Percentiles rank a stretch among this genome's conserved stretches.
Conservation (phyloP, 768 basidiomycete genomes). For the Rhizopogon roseolus region DNA sequence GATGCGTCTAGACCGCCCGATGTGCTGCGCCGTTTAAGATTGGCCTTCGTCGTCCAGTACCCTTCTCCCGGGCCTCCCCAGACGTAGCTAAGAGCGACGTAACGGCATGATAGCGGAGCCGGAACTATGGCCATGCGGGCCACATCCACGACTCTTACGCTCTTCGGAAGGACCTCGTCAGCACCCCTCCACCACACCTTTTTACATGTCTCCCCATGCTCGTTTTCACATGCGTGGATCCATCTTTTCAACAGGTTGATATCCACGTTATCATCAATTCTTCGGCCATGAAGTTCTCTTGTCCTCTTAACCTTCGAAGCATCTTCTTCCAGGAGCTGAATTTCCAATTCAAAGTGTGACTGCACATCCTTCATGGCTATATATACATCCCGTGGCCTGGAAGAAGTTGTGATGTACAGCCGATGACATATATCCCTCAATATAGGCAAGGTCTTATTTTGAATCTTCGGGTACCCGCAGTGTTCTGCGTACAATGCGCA, state of each 20-base stretch:
- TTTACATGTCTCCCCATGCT: not conserved
- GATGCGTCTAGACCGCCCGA: not conserved
- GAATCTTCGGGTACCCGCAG: not conserved
- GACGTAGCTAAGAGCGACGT: slow-evolving; percentile 4
- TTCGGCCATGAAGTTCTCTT: slow-evolving; percentile 3
- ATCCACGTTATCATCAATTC: not conserved
- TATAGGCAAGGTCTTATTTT: not conserved
- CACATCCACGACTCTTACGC: not conserved
- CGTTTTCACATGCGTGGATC: not conserved
- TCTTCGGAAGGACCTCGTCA: not conserved
- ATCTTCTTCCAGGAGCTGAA: not conserved
- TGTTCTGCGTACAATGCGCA: not conserved
- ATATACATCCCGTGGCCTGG: not conserved
- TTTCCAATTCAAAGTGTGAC: not conserved
- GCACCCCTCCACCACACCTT: not conserved
- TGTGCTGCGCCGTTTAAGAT: not conserved
- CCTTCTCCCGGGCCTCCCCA: slow-evolving; percentile 1
- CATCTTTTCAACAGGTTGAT: slow-evolving; percentile 1
- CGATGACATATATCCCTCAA: not conserved
- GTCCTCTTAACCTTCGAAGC: not conserved
- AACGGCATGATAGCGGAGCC: not conserved
- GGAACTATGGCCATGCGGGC: not conserved
- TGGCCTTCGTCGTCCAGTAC: slow-evolving; percentile 3
- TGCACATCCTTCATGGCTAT: not conserved
- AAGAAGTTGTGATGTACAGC: not conserved